These are phyloP conservation scores for Acer campestre DNA, from an alignment of 345 rosid genomes.

Conservation along the genomic window DNA sequence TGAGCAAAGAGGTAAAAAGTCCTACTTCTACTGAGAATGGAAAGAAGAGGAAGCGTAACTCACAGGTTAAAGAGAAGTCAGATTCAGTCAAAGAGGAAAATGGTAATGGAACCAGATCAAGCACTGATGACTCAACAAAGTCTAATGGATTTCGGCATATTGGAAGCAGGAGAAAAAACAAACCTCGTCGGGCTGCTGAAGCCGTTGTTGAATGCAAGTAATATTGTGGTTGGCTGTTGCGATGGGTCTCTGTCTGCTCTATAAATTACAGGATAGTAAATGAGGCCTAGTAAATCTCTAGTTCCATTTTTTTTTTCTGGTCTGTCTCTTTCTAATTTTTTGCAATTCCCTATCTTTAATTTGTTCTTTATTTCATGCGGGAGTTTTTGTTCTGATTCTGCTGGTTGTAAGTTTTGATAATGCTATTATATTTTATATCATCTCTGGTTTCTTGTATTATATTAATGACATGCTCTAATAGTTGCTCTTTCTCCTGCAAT, in stretches of 20 bases:
- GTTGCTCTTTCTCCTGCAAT: neutral
- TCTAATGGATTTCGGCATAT: conserved; percentile 65
- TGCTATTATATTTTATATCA: conserved; percentile 24
- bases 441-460: conserved; percentile 28
- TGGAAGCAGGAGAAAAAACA: conserved; percentile 70
- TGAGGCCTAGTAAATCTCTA: conserved; percentile 36
- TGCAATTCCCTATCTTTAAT: conserved; percentile 26
- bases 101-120: conserved; percentile 46
- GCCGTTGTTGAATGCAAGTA: conserved; percentile 69
- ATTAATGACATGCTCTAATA: conserved; percentile 15
- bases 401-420: conserved; percentile 47
- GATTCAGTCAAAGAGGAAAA: conserved; percentile 55
- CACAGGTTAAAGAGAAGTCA: conserved; percentile 51
- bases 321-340: conserved; percentile 32
- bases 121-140: conserved; percentile 52
- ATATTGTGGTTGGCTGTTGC: conserved; percentile 17
- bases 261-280: conserved; percentile 28
- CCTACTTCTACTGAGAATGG: conserved; percentile 50
- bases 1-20: conserved; percentile 44
- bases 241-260: conserved; percentile 23
- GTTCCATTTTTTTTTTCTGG: conserved; percentile 24
- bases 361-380: conserved; percentile 28
- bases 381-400: conserved; percentile 35
- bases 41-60: conserved; percentile 58
- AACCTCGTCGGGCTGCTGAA: conserved; percentile 78